A percentile compares a stretch with the other conserved stretches of the same genome.
Conservation (phyloP, 371 early-diverging fungal species). For the Lichtheimia corymbifera region DNA sequence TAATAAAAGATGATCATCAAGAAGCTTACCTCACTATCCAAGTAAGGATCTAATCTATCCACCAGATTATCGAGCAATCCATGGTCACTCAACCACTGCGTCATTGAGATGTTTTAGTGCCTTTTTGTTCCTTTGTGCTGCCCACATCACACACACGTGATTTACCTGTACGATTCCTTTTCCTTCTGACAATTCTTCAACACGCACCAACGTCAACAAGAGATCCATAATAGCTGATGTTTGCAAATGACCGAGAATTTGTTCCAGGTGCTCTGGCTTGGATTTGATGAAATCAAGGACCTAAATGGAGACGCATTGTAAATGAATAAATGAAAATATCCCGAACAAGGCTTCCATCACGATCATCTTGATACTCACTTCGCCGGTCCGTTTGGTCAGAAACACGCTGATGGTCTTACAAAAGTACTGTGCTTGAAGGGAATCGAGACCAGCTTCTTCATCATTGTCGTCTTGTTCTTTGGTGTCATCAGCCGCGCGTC, state of each 20-base stretch:
- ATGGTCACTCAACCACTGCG: conserved; percentile 82
- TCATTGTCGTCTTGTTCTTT: conserved; percentile 7
- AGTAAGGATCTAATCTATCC: conserved; percentile 76
- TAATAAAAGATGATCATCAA: background rate
- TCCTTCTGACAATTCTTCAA: conserved; percentile 88
- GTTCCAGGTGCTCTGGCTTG: conserved; percentile 54
- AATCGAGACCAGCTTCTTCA: conserved; percentile 47
- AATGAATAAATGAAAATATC: conserved; percentile 7
- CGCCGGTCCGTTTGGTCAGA: conserved; percentile 79
- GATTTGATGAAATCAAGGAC: conserved; percentile 72
- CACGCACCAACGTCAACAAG: conserved; percentile 85
- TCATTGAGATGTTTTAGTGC: background rate
- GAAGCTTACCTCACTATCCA: conserved; percentile 65
- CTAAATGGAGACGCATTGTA: conserved; percentile 16
- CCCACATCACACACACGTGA: background rate
- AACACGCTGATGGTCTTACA: conserved; percentile 84
- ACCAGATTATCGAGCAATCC: conserved; percentile 78
- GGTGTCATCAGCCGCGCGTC: conserved; percentile 6
- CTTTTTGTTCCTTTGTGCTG: background rate
- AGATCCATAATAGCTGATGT: conserved; percentile 89
- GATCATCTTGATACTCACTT: conserved; percentile 45
- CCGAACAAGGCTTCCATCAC: background rate
- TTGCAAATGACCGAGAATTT: conserved; percentile 79
- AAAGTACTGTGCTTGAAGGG: conserved; percentile 85
- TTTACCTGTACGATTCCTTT: conserved; percentile 74